A percentile compares a stretch with the other conserved stretches of the same genome.
These are phyloP conservation scores for Nadsonia commutata DNA, from an alignment of 1,139 yeast species.

Conservation along the genomic window DNA sequence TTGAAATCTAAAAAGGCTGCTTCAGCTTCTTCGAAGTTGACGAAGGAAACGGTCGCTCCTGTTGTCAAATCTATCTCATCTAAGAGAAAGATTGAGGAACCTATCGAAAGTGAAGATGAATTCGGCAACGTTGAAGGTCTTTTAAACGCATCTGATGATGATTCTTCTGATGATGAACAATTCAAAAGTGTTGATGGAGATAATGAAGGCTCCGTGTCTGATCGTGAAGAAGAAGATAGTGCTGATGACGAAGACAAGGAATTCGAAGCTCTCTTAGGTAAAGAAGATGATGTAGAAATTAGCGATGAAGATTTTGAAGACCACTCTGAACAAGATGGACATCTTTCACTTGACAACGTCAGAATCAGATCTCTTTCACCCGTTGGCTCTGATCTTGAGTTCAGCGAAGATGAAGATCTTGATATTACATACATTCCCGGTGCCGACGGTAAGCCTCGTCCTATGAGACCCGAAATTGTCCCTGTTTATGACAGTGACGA, in stretches of 20 bases:
- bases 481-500: conserved; percentile 92
- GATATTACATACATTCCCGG: conserved; percentile 21
- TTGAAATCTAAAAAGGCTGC: not conserved
- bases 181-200: conserved; percentile 13
- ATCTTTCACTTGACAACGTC: conserved; percentile 2
- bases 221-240: conserved; percentile 13
- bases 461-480: conserved; percentile 74
- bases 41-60: not conserved
- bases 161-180: conserved; percentile 10
- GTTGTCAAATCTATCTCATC: not conserved
- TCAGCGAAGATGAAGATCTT: conserved; percentile 14
- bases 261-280: conserved; percentile 13
- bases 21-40: not conserved
- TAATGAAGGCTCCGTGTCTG: conserved; percentile 15
- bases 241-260: conserved; percentile 12
- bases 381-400: conserved; percentile 6
- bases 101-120: conserved; percentile 8
- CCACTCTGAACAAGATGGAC: conserved; percentile 9
- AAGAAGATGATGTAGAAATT: conserved; percentile 14
- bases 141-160: conserved; percentile 6
- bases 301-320: conserved; percentile 7
- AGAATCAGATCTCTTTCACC: conserved; percentile 11
- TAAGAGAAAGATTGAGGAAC: conserved; percentile 4
- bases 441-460: conserved; percentile 69
- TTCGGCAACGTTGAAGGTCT: conserved; percentile 9